A percentile compares a stretch with the other conserved stretches of the same genome.
These are phyloP conservation scores for Heteromeles arbutifolia DNA, from an alignment of 306 rosid species.

Conservation along the genomic window DNA sequence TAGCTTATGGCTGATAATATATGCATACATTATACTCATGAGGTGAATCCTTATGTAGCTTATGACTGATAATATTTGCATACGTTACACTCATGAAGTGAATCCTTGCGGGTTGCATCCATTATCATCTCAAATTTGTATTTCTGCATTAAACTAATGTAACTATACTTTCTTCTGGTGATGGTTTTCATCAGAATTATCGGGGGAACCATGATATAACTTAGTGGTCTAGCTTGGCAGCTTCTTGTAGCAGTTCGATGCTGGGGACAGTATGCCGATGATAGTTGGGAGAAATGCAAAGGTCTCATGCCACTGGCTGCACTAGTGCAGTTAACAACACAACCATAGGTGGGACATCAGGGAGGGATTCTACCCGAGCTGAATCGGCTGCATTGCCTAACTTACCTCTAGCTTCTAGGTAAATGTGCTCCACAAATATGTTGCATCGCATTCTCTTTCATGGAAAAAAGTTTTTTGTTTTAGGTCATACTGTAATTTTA, in stretches of 20 bases:
- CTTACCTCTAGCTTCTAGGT: slow-evolving; percentile 68
- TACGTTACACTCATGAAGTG: slow-evolving; percentile 7
- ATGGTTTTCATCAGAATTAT: slow-evolving; percentile 19
- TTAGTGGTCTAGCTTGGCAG: slow-evolving; percentile 41
- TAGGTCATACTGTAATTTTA: not conserved
- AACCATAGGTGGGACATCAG: slow-evolving; percentile 65
- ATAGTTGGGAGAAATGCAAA: slow-evolving; percentile 85
- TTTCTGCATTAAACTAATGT: not conserved
- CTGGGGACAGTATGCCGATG: slow-evolving; percentile 84
- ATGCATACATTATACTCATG: not conserved
- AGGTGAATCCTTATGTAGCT: slow-evolving; percentile 6
- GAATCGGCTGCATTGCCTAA: slow-evolving; percentile 77
- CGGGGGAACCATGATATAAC: slow-evolving; percentile 18
- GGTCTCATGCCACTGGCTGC: slow-evolving; percentile 83
- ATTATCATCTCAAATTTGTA: slow-evolving; percentile 1
- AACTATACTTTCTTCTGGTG: slow-evolving; percentile 7
- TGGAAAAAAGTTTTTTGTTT: not conserved
- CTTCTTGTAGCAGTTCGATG: slow-evolving; percentile 49
- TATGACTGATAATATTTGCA: not conserved
- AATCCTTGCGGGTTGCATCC: not conserved
- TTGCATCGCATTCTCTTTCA: not conserved
- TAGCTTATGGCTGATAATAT: slow-evolving; percentile 15
- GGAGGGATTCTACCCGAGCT: slow-evolving; percentile 73
- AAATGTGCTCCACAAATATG: slow-evolving; percentile 19
- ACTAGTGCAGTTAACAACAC: slow-evolving; percentile 86